These are phyloP conservation scores for Sistotremastrum niveocremeum DNA, from an alignment of 768 basidiomycete genomes.

Conservation along the genomic window DNA sequence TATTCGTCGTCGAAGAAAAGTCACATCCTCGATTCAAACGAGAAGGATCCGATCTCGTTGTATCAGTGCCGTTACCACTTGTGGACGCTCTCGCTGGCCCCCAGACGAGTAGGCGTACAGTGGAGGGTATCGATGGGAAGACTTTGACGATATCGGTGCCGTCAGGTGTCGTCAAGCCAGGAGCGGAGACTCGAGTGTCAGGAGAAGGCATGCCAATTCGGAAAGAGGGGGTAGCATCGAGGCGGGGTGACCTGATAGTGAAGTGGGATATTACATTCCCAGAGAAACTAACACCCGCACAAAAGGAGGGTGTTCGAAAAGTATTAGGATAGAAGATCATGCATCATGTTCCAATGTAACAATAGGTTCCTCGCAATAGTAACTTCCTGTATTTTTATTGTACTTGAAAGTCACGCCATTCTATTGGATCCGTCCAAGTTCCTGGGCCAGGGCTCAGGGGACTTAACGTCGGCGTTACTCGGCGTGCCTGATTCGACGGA, in stretches of 20 bases:
- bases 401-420: no score
- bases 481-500: no score
- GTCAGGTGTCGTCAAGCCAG: conserved; percentile 57
- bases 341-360: no score
- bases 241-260: conserved; percentile 75
- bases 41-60: conserved; percentile 69
- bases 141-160: conserved; percentile 59
- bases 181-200: conserved; percentile 49
- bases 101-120: conserved; percentile 31
- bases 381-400: no score
- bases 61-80: conserved; percentile 50
- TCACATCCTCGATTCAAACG: conserved; percentile 64
- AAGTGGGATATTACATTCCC: conserved; percentile 84
- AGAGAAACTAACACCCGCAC: conserved; percentile 50
- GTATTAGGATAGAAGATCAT: conserved; percentile 20
- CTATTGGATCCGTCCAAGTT: no score
- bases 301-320: conserved; percentile 72
- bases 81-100: conserved; percentile 70
- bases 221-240: conserved; percentile 53
- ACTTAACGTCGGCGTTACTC: no score
- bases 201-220: conserved; percentile 90
- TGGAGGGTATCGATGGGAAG: conserved; percentile 72
- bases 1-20: conserved; percentile 95
- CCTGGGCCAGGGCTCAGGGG: no score
- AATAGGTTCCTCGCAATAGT: no score